A percentile compares a stretch with the other conserved stretches of the same genome.
Evolutionary conservation across 2,329 filamentous ascomycete genomes (phyloP).

Genomic region (Epichloe glyceriae): DNA sequence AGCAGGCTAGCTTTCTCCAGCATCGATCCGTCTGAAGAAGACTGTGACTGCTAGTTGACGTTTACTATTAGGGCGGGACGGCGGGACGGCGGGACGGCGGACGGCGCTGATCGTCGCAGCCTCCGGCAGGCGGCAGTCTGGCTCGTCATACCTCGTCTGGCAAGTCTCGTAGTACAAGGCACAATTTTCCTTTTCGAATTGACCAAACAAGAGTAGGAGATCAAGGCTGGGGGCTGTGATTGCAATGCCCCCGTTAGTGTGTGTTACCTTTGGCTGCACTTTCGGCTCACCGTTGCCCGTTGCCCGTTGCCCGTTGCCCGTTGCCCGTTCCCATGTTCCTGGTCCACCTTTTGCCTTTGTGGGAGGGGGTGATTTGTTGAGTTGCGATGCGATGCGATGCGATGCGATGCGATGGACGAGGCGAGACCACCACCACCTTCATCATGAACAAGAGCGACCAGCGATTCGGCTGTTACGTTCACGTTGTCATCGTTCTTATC

Average conservation of each 20-base stretch:
- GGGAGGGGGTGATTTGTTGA: neutral
- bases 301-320: neutral
- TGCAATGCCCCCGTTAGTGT: neutral
- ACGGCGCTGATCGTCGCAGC: constrained; percentile 5
- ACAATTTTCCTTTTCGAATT: neutral
- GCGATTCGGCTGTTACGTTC: too few relatives aligned
- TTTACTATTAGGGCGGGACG: neutral
- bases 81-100: neutral
- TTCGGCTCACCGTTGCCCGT: neutral
- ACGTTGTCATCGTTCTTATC: too few relatives aligned
- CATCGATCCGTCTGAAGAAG: too few relatives aligned
- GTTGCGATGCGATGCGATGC: neutral
- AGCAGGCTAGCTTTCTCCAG: too few relatives aligned
- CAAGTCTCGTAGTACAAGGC: constrained; percentile 1
- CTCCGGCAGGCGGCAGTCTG: constrained; percentile 6
- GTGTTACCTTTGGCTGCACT: neutral
- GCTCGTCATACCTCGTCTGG: neutral
- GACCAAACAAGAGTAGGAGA: neutral
- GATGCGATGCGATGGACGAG: neutral
- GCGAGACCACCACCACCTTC: neutral
- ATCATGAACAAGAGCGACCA: too few relatives aligned
- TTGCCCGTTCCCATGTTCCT: neutral
- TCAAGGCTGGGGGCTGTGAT: neutral
- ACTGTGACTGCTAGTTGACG: too few relatives aligned
- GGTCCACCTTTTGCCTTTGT: neutral